Evolutionary conservation across 2,329 filamentous ascomycete species (phyloP), one percentile per base, ranked within the genome.

Genomic region (Daldinia sp.): DNA sequence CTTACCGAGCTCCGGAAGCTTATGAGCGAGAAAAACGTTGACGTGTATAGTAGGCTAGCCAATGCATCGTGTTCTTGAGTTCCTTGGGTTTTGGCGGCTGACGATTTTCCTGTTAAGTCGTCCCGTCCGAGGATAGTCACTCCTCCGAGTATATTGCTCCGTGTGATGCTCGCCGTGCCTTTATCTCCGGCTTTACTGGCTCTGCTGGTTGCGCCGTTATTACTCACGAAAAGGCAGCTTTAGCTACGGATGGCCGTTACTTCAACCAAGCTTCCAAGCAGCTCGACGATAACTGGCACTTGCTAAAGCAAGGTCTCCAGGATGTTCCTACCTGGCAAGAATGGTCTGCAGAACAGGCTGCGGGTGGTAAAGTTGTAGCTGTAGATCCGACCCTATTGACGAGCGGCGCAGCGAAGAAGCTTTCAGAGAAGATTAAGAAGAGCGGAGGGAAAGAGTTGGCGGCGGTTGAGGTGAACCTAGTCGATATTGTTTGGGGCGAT

Each of bases 321-420:
- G 93, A 96, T 77, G 93, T 97, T 8, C 94, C 93, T 1, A 98
- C 94, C 0, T 99, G 95, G 92, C 93, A 97, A 75, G 95, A 98
- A 77, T 99, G 95, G 95, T 88, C 89, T 13, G 90, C 91, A 30
- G 91, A 95, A 74, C 90, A 97, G 76, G 88, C 91, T n/a, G 87
- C 91, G 50, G 91, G 88, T 39, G 93, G 93, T 60, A 97, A 97
- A 80, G 85, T 86, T 15, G 94, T 98, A 13, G 94, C 91, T 45
- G 93, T 99, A 39, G 95, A 99, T 74, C 91, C 95, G 0, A 91
- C 92, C 11, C 86, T 97, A 17, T 88, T 99, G 69, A 91, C 94
- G 34, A 91, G 78, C 25, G 79, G 81, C 11, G 77, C 79, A 17
- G 83, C 83, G 47, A 81, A 83, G 70, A 96, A 94, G 76, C 85